Conservation (phyloP, 164 flowering plant genomes). For the Umbilicus rupestris region DNA sequence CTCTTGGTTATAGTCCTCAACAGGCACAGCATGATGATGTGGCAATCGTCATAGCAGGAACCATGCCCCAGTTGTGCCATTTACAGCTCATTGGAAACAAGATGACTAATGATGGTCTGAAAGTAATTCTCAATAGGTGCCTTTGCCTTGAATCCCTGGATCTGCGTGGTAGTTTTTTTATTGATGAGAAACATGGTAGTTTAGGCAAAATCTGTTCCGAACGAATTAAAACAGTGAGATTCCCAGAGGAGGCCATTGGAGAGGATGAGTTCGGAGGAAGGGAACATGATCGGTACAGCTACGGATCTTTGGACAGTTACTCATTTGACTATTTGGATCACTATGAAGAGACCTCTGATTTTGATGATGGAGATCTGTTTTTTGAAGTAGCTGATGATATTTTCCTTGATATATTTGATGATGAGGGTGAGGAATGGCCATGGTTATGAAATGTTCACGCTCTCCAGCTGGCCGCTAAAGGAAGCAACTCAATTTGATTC, state of each 20-base stretch:
- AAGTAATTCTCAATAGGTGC: slow-evolving; percentile 45
- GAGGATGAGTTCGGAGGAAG: slow-evolving; percentile 23
- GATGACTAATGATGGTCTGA: slow-evolving; percentile 36
- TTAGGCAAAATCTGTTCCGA: slow-evolving; percentile 28
- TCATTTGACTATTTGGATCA: slow-evolving; percentile 17
- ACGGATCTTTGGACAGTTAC: slow-evolving; percentile 19
- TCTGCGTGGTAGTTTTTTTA: slow-evolving; percentile 34
- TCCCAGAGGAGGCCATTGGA: slow-evolving; percentile 31
- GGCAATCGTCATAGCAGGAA: slow-evolving; percentile 40
- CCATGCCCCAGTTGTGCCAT: slow-evolving; percentile 32
- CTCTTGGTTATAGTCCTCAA: slow-evolving; percentile 9
- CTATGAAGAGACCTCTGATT: neutral
- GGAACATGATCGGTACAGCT: slow-evolving; percentile 5
- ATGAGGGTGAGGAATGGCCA: too few species aligned
- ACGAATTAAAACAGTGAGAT: slow-evolving; percentile 21
- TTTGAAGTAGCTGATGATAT: neutral
- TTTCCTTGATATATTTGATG: too few species aligned
- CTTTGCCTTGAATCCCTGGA: slow-evolving; percentile 47
- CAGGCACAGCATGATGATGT: slow-evolving; percentile 24
- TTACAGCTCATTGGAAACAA: slow-evolving; percentile 42
- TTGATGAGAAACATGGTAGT: slow-evolving; percentile 21
- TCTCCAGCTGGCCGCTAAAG: too few species aligned
- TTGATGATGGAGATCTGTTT: neutral
- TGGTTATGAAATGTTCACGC: too few species aligned
- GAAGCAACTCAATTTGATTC: too few species aligned